phyloP scores from a whole-genome alignment of 1,139 yeast species.

The Barnettozyma hawaiiensis region DNA sequence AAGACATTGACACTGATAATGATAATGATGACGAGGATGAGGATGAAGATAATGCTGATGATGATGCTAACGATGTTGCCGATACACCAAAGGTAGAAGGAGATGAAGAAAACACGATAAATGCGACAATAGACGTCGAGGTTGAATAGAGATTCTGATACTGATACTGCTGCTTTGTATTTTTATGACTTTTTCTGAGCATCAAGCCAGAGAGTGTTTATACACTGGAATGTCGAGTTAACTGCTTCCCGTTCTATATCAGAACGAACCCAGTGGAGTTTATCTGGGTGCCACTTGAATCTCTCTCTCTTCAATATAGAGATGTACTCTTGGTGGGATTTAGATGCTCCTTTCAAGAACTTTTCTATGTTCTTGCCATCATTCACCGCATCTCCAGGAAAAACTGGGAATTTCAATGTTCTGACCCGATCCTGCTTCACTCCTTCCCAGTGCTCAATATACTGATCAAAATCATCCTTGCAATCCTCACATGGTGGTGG shows the following conservation, averaged over 20 bases:
- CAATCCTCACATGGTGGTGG: neutral
- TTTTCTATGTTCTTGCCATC: constrained; percentile 17
- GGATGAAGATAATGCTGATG: constrained; percentile 18
- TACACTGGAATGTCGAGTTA: constrained; percentile 35
- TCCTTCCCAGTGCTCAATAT: constrained; percentile 27
- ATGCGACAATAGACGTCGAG: constrained; percentile 2
- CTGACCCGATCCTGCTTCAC: constrained; percentile 3
- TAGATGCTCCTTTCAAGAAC: constrained; percentile 23
- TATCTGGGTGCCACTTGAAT: constrained; percentile 68
- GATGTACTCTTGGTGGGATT: constrained; percentile 6
- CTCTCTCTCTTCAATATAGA: constrained; percentile 45
- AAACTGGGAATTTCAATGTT: constrained; percentile 14
- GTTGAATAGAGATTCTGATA: neutral
- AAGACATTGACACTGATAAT: constrained; percentile 16
- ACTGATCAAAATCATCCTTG: constrained; percentile 23
- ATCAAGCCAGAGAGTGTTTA: constrained; percentile 34
- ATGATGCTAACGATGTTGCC: constrained; percentile 22
- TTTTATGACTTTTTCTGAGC: neutral
- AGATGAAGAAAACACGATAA: constrained; percentile 12
- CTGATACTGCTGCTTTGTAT: neutral
- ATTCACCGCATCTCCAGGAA: constrained; percentile 8
- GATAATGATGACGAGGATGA: constrained; percentile 26
- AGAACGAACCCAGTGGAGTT: constrained; percentile 26
- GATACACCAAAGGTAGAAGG: constrained; percentile 18
- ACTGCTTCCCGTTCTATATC: constrained; percentile 18